Conservation (phyloP, 2,329 filamentous ascomycete species). For the Elsinoe australis region DNA sequence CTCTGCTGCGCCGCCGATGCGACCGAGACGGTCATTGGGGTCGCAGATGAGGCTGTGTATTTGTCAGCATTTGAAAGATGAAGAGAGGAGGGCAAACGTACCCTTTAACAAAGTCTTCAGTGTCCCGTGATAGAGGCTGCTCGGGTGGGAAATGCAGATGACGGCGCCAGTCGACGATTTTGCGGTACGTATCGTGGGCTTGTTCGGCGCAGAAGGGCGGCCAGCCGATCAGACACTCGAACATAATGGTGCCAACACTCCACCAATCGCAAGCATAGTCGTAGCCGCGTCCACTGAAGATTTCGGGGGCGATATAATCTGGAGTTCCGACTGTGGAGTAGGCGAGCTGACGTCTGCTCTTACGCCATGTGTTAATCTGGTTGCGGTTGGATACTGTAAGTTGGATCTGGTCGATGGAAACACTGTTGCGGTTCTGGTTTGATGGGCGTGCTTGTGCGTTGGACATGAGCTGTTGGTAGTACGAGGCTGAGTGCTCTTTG, state of each 20-base stretch:
- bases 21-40: slow-evolving; percentile 81
- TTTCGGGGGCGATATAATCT: slow-evolving; percentile 97
- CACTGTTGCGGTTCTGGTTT: slow-evolving; percentile 71
- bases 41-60: slow-evolving; percentile 77
- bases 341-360: slow-evolving; percentile 88
- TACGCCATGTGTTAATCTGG: slow-evolving; percentile 98
- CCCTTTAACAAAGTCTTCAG: slow-evolving; percentile 88
- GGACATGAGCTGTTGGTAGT: slow-evolving; percentile 93
- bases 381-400: slow-evolving; percentile 94
- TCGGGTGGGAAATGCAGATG: slow-evolving; percentile 96
- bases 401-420: slow-evolving; percentile 96
- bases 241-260: slow-evolving; percentile 98
- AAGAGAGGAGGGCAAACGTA: slow-evolving; percentile 34
- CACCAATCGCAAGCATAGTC: slow-evolving; percentile 98
- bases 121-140: slow-evolving; percentile 77
- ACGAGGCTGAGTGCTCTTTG: slow-evolving; percentile 94
- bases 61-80: slow-evolving; percentile 8
- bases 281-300: slow-evolving; percentile 94
- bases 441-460: slow-evolving; percentile 37
- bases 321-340: slow-evolving; percentile 98
- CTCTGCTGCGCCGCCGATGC: slow-evolving; percentile 72
- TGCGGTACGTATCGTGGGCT: slow-evolving; percentile 93
- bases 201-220: slow-evolving; percentile 98
- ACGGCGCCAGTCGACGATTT: slow-evolving; percentile 97
- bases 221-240: slow-evolving; percentile 97